Percentiles rank a stretch among this genome's conserved stretches.
These are phyloP conservation scores for Penicillium sp. DNA, from an alignment of 2,329 filamentous ascomycete species.

Conservation along the genomic window DNA sequence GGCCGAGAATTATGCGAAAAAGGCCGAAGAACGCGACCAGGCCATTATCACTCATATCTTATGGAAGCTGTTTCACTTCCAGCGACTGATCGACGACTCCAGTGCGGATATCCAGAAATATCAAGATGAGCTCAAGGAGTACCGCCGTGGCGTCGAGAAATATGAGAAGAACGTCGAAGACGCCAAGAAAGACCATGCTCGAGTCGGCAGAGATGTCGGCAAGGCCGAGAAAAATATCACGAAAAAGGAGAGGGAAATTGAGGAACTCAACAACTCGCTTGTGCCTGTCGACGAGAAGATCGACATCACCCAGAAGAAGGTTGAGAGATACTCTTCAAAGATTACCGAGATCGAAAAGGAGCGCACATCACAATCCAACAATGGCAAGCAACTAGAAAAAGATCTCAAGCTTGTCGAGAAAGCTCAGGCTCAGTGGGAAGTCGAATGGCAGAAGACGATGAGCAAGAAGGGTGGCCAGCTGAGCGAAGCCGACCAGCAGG, in stretches of 20 bases:
- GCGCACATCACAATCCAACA: slow-evolving; percentile 66
- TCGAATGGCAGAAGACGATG: slow-evolving; percentile 78
- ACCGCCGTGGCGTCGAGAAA: slow-evolving; percentile 79
- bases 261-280: slow-evolving; percentile 79
- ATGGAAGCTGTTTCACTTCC: slow-evolving; percentile 96
- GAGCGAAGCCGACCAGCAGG: slow-evolving; percentile 79
- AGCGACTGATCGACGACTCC: slow-evolving; percentile 88
- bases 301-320: slow-evolving; percentile 68
- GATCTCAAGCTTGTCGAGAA: slow-evolving; percentile 83
- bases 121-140: slow-evolving; percentile 91
- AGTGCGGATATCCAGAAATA: slow-evolving; percentile 87
- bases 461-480: slow-evolving; percentile 84
- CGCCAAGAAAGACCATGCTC: slow-evolving; percentile 78
- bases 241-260: slow-evolving; percentile 78
- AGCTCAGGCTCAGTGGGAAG: slow-evolving; percentile 82
- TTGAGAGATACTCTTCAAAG: slow-evolving; percentile 65
- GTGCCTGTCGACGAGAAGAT: slow-evolving; percentile 94
- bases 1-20: slow-evolving; percentile 87
- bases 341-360: slow-evolving; percentile 73
- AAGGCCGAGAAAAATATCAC: slow-evolving; percentile 85
- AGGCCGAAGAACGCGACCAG: slow-evolving; percentile 83
- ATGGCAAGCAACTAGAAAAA: slow-evolving; percentile 72
- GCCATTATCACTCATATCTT: slow-evolving; percentile 90
- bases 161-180: slow-evolving; percentile 77
- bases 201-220: slow-evolving; percentile 70